phyloP scores from a whole-genome alignment of 352 stramenopile species.

The Albugo laibachii region DNA sequence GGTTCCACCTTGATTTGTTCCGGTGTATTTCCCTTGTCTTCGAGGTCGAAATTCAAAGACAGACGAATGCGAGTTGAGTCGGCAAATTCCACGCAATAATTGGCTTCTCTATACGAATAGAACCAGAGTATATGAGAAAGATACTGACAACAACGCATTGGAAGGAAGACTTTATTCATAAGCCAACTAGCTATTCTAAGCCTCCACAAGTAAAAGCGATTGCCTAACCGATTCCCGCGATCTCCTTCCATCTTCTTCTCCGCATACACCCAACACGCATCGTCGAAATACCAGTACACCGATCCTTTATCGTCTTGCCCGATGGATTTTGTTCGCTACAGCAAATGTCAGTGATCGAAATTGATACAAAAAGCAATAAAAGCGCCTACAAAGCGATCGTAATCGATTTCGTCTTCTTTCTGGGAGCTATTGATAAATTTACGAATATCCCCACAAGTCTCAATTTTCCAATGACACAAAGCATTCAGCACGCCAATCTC shows the following conservation, averaged over 20 bases:
- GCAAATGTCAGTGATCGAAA: slow-evolving; percentile 1
- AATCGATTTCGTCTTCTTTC: slow-evolving; percentile 42
- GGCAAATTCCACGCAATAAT: slow-evolving; percentile 50
- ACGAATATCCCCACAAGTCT: slow-evolving; percentile 53
- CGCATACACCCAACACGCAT: slow-evolving; percentile 70
- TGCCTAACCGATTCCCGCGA: background rate
- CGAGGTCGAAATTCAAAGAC: slow-evolving; percentile 44
- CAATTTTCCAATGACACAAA: slow-evolving; percentile 68
- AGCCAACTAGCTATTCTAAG: background rate
- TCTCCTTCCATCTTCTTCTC: slow-evolving; percentile 38
- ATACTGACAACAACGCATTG: background rate
- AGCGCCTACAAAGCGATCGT: slow-evolving; percentile 33
- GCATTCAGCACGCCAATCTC: slow-evolving; percentile 59
- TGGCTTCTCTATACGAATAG: slow-evolving; percentile 12
- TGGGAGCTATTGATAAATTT: slow-evolving; percentile 43
- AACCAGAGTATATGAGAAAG: background rate
- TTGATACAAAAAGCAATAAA: background rate
- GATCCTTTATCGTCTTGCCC: slow-evolving; percentile 52
- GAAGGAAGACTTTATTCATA: background rate
- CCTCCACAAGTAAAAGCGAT: background rate
- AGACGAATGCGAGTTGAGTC: slow-evolving; percentile 53
- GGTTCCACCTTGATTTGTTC: background rate
- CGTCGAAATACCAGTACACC: slow-evolving; percentile 75
- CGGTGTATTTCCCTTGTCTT: background rate
- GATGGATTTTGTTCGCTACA: slow-evolving; percentile 35